phyloP scores from a whole-genome alignment of 2,329 filamentous ascomycete genomes.

The Alternaria solani region DNA sequence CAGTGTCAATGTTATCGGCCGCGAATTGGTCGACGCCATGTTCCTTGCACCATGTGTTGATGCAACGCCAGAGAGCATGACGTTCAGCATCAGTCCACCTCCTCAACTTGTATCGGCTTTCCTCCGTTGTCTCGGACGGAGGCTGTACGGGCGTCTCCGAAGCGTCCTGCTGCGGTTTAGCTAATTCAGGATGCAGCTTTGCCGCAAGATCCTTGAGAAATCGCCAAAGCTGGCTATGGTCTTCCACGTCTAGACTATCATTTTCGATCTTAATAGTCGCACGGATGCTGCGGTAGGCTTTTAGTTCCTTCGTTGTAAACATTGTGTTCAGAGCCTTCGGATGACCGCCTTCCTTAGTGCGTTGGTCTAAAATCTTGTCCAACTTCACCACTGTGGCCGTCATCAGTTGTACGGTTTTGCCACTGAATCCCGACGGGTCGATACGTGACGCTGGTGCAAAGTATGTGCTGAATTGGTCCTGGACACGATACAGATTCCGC shows the following conservation, averaged over 20 bases:
- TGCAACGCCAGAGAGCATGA: neutral
- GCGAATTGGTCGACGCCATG: neutral
- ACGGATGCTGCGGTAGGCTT: neutral
- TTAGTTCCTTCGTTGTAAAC: neutral
- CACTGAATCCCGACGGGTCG: neutral
- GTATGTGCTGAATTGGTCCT: neutral
- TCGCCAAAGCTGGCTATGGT: neutral
- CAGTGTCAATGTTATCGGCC: neutral
- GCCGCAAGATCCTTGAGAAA: neutral
- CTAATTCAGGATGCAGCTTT: neutral
- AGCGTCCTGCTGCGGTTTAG: neutral
- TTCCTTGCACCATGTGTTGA: neutral
- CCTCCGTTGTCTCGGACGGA: neutral
- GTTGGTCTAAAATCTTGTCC: neutral
- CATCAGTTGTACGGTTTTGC: neutral
- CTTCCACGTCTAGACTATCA: neutral
- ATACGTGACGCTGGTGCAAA: neutral
- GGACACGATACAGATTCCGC: neutral
- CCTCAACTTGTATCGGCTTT: neutral
- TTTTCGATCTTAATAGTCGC: rapidly evolving
- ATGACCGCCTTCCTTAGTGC: neutral
- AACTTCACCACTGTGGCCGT: neutral
- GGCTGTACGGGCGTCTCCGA: neutral
- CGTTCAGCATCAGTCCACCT: neutral
- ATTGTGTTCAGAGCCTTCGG: neutral